Percentiles rank a stretch among this genome's conserved stretches.
These are phyloP conservation scores for Acacia crassicarpa DNA, from an alignment of 306 rosid genomes.

Conservation along the genomic window DNA sequence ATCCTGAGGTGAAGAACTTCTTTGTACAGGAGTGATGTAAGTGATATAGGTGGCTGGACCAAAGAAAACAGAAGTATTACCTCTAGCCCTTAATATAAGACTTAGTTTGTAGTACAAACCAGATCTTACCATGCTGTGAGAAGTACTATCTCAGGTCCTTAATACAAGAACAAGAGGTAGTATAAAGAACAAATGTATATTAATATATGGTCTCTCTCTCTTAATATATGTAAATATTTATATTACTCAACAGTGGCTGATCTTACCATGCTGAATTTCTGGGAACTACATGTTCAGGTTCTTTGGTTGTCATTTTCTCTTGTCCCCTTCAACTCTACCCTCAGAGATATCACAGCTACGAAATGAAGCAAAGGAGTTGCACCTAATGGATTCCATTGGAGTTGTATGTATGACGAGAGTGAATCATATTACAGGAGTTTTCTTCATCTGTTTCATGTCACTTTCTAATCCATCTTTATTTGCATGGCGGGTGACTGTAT, in stretches of 20 bases:
- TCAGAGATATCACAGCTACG: not conserved
- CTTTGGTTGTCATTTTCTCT: not conserved
- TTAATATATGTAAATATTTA: not conserved
- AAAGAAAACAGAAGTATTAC: not conserved
- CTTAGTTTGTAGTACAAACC: no score
- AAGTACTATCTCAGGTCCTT: no score
- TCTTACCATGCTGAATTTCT: not conserved
- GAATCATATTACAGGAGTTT: not conserved
- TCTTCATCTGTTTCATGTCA: not conserved
- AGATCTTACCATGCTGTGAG: no score
- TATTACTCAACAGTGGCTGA: constrained; percentile 12
- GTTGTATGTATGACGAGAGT: not conserved
- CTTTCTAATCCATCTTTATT: not conserved
- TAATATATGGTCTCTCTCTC: not conserved
- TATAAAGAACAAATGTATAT: not conserved
- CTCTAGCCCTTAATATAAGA: no score
- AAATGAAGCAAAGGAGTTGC: not conserved
- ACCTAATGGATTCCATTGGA: not conserved
- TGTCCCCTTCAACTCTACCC: not conserved
- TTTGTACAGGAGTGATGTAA: constrained; percentile 21
- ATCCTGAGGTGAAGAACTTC: not conserved
- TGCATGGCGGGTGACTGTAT: not conserved
- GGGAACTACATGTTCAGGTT: not conserved
- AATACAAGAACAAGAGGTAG: no score
- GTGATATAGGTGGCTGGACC: constrained; percentile 32